Evolutionary conservation across 805 yeast genomes (phyloP).

Genomic region (Wickerhamomyces pijperi): DNA sequence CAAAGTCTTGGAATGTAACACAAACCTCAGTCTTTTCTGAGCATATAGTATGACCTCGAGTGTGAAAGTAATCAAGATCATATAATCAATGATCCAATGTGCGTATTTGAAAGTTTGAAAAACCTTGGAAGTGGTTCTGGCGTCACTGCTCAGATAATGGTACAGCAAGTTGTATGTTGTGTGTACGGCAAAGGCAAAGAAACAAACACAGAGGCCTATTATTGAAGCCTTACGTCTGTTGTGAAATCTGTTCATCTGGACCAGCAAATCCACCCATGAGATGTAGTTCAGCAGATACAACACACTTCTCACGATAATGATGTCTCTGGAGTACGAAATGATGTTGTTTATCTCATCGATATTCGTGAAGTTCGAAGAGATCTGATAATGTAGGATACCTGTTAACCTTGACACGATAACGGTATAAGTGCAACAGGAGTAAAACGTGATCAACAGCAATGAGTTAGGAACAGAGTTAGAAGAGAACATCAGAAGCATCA

Average conservation of each 20-base stretch:
- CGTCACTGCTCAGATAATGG: background rate
- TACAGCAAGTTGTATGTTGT: conserved; percentile 11
- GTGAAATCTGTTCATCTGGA: conserved; percentile 24
- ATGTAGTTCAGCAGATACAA: conserved; percentile 33
- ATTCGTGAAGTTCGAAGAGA: conserved; percentile 42
- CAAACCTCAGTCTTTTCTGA: conserved; percentile 27
- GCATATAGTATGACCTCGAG: conserved; percentile 27
- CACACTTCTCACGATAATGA: conserved; percentile 29
- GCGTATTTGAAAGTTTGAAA: conserved; percentile 17
- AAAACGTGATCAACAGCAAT: conserved; percentile 45
- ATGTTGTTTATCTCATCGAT: conserved; percentile 26
- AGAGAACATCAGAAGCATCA: conserved; percentile 42
- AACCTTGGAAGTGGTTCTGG: background rate
- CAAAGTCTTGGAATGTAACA: conserved; percentile 34
- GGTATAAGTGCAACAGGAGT: conserved; percentile 44
- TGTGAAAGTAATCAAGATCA: conserved; percentile 20
- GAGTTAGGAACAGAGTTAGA: conserved; percentile 47
- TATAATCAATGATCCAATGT: conserved; percentile 20
- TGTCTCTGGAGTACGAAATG: conserved; percentile 27
- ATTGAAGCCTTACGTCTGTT: conserved; percentile 20
- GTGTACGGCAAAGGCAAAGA: conserved; percentile 19
- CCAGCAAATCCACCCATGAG: conserved; percentile 45
- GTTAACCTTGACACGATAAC: conserved; percentile 37
- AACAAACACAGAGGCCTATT: conserved; percentile 22
- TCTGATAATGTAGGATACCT: conserved; percentile 36